A percentile compares a stretch with the other conserved stretches of the same genome.
Conservation (phyloP, 352 stramenopile species). For the Pythium insidiosum region DNA sequence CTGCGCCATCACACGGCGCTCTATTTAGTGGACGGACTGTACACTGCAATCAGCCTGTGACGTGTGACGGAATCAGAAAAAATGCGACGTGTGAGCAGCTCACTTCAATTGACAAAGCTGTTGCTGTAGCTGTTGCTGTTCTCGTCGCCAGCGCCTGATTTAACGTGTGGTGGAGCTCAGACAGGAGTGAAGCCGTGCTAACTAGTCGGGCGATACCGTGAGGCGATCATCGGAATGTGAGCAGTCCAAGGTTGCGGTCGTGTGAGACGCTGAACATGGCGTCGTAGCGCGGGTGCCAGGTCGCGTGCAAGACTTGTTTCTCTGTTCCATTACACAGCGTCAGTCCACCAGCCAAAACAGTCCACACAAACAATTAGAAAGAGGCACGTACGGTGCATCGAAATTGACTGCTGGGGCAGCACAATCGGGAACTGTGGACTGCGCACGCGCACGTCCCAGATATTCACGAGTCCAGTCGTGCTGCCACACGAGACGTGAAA, state of each 20-base stretch:
- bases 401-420: conserved; percentile 64
- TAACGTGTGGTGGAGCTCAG: too few relatives aligned
- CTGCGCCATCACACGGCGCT: too few relatives aligned
- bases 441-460: conserved; percentile 75
- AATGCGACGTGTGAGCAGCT: too few relatives aligned
- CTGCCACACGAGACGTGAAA: conserved; percentile 38
- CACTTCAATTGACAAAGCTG: too few relatives aligned
- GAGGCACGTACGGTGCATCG: conserved; percentile 76
- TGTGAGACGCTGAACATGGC: conserved; percentile 82
- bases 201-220: too few relatives aligned
- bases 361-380: too few relatives aligned
- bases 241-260: conserved; percentile 65
- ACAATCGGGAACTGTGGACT: conserved; percentile 41
- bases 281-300: conserved; percentile 77
- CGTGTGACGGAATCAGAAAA: too few relatives aligned
- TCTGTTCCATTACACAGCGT: conserved; percentile 20
- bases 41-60: too few relatives aligned
- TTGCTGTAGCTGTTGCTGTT: too few relatives aligned
- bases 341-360: background rate
- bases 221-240: conserved; percentile 73
- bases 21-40: too few relatives aligned
- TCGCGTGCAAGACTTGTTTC: conserved; percentile 79
- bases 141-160: too few relatives aligned
- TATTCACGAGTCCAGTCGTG: conserved; percentile 24
- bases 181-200: too few relatives aligned